A percentile compares a stretch with the other conserved stretches of the same genome.
Conservation (phyloP, 352 stramenopile species). For the Pythium guiyangense region DNA sequence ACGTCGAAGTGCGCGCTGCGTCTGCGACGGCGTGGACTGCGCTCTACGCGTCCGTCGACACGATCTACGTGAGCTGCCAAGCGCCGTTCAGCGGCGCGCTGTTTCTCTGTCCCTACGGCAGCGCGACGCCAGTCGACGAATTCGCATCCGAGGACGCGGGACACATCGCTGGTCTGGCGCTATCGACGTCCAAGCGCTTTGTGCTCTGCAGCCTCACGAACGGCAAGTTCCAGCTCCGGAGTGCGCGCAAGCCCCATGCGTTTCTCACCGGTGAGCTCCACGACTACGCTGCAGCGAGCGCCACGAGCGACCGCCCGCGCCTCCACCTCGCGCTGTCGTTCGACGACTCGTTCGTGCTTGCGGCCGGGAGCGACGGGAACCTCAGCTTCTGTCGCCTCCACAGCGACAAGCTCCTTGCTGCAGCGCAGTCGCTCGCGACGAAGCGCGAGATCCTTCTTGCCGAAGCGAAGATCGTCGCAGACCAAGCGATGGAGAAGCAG, state of each 20-base stretch:
- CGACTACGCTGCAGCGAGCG: slow-evolving; percentile 26
- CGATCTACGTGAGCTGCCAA: slow-evolving; percentile 49
- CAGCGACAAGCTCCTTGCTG: slow-evolving; percentile 46
- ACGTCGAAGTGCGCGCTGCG: slow-evolving; percentile 25
- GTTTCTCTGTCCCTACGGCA: slow-evolving; percentile 28
- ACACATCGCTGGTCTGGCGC: slow-evolving; percentile 31
- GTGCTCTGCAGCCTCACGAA: slow-evolving; percentile 74
- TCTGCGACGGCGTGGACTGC: slow-evolving; percentile 30
- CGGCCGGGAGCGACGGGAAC: slow-evolving; percentile 67
- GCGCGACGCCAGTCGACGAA: slow-evolving; percentile 26
- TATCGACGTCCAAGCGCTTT: slow-evolving; percentile 57
- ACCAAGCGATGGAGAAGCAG: slow-evolving; percentile 59
- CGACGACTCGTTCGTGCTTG: slow-evolving; percentile 80
- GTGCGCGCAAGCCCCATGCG: slow-evolving; percentile 33
- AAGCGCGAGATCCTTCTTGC: slow-evolving; percentile 29
- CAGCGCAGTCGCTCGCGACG: slow-evolving; percentile 27
- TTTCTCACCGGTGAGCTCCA: slow-evolving; percentile 81
- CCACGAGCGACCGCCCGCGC: slow-evolving; percentile 11
- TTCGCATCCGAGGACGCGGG: slow-evolving; percentile 32
- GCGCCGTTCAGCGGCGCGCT: slow-evolving; percentile 27
- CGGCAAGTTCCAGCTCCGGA: slow-evolving; percentile 78
- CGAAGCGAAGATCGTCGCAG: slow-evolving; percentile 42
- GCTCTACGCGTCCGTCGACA: slow-evolving; percentile 32
- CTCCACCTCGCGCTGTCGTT: slow-evolving; percentile 60
- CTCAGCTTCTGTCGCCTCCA: slow-evolving; percentile 66